Evolutionary conservation across 2,329 filamentous ascomycete genomes (phyloP), one percentile per base, ranked within the genome.

Genomic region (Penicillium hordei): DNA sequence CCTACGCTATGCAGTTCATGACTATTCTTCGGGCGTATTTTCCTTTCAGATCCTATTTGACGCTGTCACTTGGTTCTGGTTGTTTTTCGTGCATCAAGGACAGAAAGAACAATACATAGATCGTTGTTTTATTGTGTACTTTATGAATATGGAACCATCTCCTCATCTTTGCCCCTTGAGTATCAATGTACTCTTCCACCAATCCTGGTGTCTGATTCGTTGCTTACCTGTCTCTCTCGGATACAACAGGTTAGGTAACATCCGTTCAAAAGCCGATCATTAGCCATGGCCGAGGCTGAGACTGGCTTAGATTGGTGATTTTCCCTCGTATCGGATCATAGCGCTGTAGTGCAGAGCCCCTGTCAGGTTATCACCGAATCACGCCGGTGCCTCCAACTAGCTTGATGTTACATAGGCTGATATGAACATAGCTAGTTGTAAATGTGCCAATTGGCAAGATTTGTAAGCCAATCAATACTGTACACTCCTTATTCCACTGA

Each of bases 321-420:
- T 65, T 63, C 63, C 63, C 62, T 57, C 63, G 60, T 65, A 65
- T 65, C 62, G 61, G 55, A 56, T 48, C 34, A 25, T 54, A n/a
- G 43, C 17, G 44, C 25, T 36, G 31, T n/a, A 50, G 25, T 34
- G 31, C 3, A 29, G 40, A 31, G 19, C 46, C 38, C 29, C 34
- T 34, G 31, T 43, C 36, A 25, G 25, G 42, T 39, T n/a, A 29
- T 52, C 39, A 29, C 21, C 13, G 44, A 29, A 38, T 23, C 38
- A n/a, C n/a, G 6, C 33, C 17, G 4, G 43, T 36, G 36, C 49
- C 31, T 42, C 27, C 8, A 12, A 21, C 31, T 36, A 5, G 12
- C 3, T 43, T 17, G 13, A 12, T 13, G 27, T 39, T 5, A 25
- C 17, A 23, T 31, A 39, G 25, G 42, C 42, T 31, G n/a, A 31